Conservation (phyloP, 129 eudicot species). For the Lonicera japonica region DNA sequence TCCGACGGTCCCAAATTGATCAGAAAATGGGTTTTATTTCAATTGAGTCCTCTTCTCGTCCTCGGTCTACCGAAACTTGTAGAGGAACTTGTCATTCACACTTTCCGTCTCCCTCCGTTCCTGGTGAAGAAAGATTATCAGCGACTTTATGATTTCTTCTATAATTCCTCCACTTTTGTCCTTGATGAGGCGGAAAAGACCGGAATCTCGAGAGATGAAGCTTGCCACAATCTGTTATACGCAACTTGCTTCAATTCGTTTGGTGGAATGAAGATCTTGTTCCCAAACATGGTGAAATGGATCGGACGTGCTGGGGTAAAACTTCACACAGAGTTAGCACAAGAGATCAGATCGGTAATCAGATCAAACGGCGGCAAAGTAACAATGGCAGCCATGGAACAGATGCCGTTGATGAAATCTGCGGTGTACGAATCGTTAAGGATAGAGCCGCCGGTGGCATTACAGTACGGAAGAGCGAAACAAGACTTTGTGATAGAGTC, state of each 20-base stretch:
- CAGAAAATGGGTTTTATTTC: slow-evolving; percentile 61
- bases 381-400: slow-evolving; percentile 80
- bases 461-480: slow-evolving; percentile 71
- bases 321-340: slow-evolving; percentile 52
- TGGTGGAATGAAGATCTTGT: slow-evolving; percentile 76
- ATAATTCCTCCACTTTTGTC: slow-evolving; percentile 29
- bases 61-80: slow-evolving; percentile 54
- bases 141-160: slow-evolving; percentile 57
- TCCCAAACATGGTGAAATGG: slow-evolving; percentile 71
- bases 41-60: slow-evolving; percentile 50
- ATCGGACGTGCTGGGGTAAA: slow-evolving; percentile 70
- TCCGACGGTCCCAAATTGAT: slow-evolving; percentile 49
- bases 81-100: slow-evolving; percentile 52
- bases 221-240: slow-evolving; percentile 65
- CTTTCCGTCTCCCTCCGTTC: slow-evolving; percentile 51
- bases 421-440: slow-evolving; percentile 73
- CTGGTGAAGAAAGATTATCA: slow-evolving; percentile 53
- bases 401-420: slow-evolving; percentile 82
- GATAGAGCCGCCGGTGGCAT: slow-evolving; percentile 76
- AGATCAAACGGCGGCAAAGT: slow-evolving; percentile 47
- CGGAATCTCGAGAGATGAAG: slow-evolving; percentile 61
- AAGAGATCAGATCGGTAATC: slow-evolving; percentile 65
- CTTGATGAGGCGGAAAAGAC: slow-evolving; percentile 46
- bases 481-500: slow-evolving; percentile 58
- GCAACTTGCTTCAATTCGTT: slow-evolving; percentile 80